These are phyloP conservation scores for Neurospora discreta DNA, from an alignment of 495 filamentous ascomycete genomes.

Conservation along the genomic window DNA sequence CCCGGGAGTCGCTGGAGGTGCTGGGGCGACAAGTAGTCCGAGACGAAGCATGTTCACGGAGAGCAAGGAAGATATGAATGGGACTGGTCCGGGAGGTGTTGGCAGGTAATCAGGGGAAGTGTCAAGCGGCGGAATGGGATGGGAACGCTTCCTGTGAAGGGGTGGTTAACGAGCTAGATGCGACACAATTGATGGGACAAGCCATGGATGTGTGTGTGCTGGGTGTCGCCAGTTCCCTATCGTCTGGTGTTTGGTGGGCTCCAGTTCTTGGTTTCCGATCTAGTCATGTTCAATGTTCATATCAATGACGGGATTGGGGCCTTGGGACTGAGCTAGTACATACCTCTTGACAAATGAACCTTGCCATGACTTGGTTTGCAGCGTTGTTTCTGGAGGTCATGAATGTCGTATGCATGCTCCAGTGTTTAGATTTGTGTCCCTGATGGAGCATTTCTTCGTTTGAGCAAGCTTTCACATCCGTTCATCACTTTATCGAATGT, in stretches of 20 bases:
- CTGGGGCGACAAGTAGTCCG: constrained; percentile 1
- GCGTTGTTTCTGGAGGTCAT: too few relatives aligned
- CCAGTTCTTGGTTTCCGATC: neutral
- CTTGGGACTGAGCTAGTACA: neutral
- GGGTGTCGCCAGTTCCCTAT: neutral
- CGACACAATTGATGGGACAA: neutral
- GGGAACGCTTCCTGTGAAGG: neutral
- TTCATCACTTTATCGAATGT: too few relatives aligned
- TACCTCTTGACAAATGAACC: neutral
- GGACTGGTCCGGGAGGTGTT: neutral
- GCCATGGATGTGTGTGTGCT: neutral
- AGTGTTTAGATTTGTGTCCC: too few relatives aligned
- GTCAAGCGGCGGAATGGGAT: too few relatives aligned
- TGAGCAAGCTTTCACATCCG: too few relatives aligned
- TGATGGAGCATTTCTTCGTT: too few relatives aligned
- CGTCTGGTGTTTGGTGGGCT: neutral
- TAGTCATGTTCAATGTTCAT: neutral
- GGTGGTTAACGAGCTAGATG: neutral
- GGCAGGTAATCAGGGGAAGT: neutral
- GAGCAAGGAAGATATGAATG: constrained; percentile 5
- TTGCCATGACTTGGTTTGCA: neutral
- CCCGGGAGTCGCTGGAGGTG: neutral
- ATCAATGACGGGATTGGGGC: neutral
- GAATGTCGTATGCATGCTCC: neutral
- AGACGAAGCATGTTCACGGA: constrained; percentile 11